A percentile compares a stretch with the other conserved stretches of the same genome.
Evolutionary conservation across 805 yeast species (phyloP).

Genomic region (Monosporozyma servazzii): DNA sequence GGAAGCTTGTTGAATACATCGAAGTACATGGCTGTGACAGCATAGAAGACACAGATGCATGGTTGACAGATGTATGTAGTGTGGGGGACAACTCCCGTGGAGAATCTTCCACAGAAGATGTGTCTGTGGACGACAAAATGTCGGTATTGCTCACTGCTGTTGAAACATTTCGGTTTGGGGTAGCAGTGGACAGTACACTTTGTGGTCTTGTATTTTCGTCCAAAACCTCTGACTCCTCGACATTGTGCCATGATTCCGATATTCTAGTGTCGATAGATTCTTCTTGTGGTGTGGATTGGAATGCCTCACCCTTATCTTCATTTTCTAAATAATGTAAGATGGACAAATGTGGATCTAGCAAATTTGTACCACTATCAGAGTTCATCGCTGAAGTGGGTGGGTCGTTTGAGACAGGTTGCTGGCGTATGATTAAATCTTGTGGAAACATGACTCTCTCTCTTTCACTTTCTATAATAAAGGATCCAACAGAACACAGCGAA

Average conservation of each 20-base stretch:
- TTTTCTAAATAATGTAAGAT: slow-evolving; percentile 20
- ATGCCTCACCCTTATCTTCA: not conserved
- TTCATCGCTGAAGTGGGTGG: not conserved
- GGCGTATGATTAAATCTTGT: not conserved
- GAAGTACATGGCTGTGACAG: not conserved
- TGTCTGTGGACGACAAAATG: not conserved
- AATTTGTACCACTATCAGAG: slow-evolving; percentile 5
- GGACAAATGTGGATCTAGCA: slow-evolving; percentile 27
- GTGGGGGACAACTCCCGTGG: not conserved
- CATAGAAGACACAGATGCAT: not conserved
- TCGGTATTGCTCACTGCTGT: not conserved
- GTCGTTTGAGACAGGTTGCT: not conserved
- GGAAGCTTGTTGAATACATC: not conserved
- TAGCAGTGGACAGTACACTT: slow-evolving; percentile 4
- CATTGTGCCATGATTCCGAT: slow-evolving; percentile 15
- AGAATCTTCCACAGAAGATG: not conserved
- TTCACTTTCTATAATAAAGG: not conserved
- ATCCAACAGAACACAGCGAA: too few species aligned
- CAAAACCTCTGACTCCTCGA: slow-evolving; percentile 9
- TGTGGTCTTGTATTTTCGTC: not conserved
- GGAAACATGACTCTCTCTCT: not conserved
- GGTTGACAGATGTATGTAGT: not conserved
- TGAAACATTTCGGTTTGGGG: slow-evolving; percentile 8
- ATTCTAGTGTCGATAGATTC: not conserved
- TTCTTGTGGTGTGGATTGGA: not conserved